Conservation (phyloP, 1,284 basidiomycete species). For the Prillingera fragicola region DNA sequence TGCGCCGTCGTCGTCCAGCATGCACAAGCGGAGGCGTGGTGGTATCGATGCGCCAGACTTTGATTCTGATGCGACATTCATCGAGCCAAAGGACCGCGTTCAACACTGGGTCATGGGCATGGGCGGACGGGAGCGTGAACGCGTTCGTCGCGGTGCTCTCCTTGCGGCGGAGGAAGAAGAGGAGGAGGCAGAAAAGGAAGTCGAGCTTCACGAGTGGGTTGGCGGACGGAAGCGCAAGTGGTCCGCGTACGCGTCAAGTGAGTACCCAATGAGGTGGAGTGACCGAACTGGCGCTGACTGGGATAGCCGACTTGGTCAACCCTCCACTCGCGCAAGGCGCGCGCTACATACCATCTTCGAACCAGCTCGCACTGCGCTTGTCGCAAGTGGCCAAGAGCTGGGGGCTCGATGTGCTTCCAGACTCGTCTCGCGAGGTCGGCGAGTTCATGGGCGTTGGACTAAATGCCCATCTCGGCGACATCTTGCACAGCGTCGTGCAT, state of each 20-base stretch:
- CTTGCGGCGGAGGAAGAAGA: constrained; percentile 11
- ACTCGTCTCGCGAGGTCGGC: constrained; percentile 30
- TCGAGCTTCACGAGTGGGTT: constrained; percentile 10
- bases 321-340: constrained; percentile 25
- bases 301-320: too few species aligned
- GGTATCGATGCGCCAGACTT: constrained; percentile 31
- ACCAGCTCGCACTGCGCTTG: constrained; percentile 32
- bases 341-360: constrained; percentile 31
- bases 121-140: constrained; percentile 29
- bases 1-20: constrained; percentile 16
- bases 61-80: constrained; percentile 32
- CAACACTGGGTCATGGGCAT: constrained; percentile 40
- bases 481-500: constrained; percentile 34
- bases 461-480: constrained; percentile 36
- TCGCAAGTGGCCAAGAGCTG: constrained; percentile 31
- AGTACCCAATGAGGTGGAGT: too few species aligned
- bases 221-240: constrained; percentile 17
- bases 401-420: constrained; percentile 26
- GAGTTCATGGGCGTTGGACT: constrained; percentile 45
- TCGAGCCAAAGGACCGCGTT: constrained; percentile 36
- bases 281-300: not conserved
- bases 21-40: constrained; percentile 32
- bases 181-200: constrained; percentile 21
- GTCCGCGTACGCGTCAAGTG: constrained; percentile 14
- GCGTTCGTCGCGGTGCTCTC: constrained; percentile 24